Base-by-base conservation (phyloP, 2,329 filamentous ascomycete species). In the Microascus cirrosus region DNA sequence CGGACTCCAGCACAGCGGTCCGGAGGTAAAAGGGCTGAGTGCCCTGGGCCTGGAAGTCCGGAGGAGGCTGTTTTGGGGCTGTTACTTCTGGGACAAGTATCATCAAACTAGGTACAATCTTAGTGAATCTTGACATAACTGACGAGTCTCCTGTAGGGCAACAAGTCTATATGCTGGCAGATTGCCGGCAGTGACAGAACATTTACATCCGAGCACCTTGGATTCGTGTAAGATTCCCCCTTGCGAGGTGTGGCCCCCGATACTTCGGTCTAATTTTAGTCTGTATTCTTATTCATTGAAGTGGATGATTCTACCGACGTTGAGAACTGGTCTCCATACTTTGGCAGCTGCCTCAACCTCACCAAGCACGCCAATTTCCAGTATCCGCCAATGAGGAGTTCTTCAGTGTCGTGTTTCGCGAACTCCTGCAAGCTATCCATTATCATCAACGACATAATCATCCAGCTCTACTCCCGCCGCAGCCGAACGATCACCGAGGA, bases 21-120 rank as follows among this genome's bases (percentile, higher is more conserved):
- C 45, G 2, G 22, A 50, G 3, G 45, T 59, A 2, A 36, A 32
- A 25, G 36, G 28, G 10, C 59, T 65, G 28, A 63, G 62, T 35
- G 60, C 63, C 18, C 62, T 63, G 18, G 65, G 66, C 28, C 52
- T 66, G 28, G 65, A 66, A 56, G 62, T 66, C 25, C 64, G 65
- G 15, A 57, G 63, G 53, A 52, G 65, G 32, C 59, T 67, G 25
- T 65, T 62, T 28, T 67, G 65, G 65, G 62, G 62, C 55, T 67
- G 65, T 54, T 67, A 65, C 53, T 65, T 67, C 57, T 67, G 65
- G 65, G 65, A 66, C 61, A 66, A 67, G 39, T 45, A 45, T 45
- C 15, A 45, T 15, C 11, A 45, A 32, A 5, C 39, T 18, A n/a
- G n/a, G n/a, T n/a, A n/a, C n/a, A n/a, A n/a, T n/a, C n/a, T 7